Percentiles rank a stretch among this genome's conserved stretches.
These are phyloP conservation scores for Alternaria atra DNA, from an alignment of 2,329 filamentous ascomycete genomes.

Conservation along the genomic window DNA sequence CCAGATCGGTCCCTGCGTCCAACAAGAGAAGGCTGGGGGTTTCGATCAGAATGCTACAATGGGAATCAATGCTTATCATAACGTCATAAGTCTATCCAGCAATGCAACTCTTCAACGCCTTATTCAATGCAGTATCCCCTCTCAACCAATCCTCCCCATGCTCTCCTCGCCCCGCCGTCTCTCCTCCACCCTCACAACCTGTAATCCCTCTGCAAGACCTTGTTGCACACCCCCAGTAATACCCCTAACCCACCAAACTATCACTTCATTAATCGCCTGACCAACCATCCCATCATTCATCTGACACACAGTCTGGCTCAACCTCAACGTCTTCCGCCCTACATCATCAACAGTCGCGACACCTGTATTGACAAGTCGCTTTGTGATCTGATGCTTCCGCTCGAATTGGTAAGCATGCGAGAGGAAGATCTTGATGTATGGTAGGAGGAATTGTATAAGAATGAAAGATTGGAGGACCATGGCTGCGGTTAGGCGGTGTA, in stretches of 20 bases:
- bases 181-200: slow-evolving; percentile 50
- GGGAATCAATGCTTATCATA: not conserved
- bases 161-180: slow-evolving; percentile 1
- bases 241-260: slow-evolving; percentile 70
- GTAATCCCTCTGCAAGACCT: slow-evolving; percentile 65
- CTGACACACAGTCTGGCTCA: slow-evolving; percentile 65
- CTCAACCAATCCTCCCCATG: slow-evolving; percentile 15
- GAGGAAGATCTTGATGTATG: slow-evolving; percentile 66
- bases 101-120: slow-evolving; percentile 7
- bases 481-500: slow-evolving; percentile 67
- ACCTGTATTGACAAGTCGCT: slow-evolving; percentile 63
- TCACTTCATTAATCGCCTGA: slow-evolving; percentile 63
- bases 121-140: not conserved
- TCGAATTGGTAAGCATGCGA: slow-evolving; percentile 69
- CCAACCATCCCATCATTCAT: slow-evolving; percentile 73
- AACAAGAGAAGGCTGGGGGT: too few relatives aligned
- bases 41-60: not conserved
- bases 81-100: not conserved
- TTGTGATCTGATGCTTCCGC: slow-evolving; percentile 70
- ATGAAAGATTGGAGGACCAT: slow-evolving; percentile 68
- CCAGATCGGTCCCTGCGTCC: too few relatives aligned
- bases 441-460: slow-evolving; percentile 67
- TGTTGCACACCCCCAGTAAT: slow-evolving; percentile 73
- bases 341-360: slow-evolving; percentile 64
- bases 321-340: slow-evolving; percentile 60